These are phyloP conservation scores for Eucalyptus rudis DNA, from an alignment of 345 rosid species.

Conservation along the genomic window DNA sequence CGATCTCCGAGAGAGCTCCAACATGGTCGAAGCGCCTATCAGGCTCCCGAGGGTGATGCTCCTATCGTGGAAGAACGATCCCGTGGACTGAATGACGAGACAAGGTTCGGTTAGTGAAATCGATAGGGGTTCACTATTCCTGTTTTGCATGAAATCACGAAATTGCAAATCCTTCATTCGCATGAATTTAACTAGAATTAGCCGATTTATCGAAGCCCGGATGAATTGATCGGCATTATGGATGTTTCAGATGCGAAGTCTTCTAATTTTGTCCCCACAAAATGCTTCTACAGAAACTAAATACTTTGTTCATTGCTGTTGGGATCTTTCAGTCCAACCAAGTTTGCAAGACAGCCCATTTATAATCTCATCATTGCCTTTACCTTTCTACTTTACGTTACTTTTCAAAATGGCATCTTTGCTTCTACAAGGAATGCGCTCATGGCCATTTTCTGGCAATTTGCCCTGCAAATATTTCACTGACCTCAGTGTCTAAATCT, in stretches of 20 bases:
- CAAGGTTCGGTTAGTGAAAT: not conserved
- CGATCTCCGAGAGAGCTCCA: constrained; percentile 44
- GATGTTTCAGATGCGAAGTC: not conserved
- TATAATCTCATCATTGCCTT: not conserved
- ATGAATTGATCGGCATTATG: not conserved
- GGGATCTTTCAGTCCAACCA: not conserved
- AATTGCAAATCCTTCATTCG: not conserved
- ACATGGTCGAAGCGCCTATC: constrained; percentile 37
- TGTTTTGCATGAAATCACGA: not conserved
- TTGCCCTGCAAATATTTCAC: not conserved
- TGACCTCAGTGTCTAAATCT: constrained; percentile 53
- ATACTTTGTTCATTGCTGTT: not conserved
- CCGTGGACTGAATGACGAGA: constrained; percentile 32
- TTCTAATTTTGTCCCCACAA: not conserved
- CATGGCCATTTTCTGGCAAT: not conserved
- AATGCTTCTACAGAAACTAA: not conserved
- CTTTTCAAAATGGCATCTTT: not conserved
- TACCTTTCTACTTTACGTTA: not conserved
- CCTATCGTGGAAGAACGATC: constrained; percentile 61
- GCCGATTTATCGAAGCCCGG: not conserved
- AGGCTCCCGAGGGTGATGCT: constrained; percentile 60
- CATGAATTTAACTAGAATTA: not conserved
- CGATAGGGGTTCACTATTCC: not conserved
- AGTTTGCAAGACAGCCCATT: not conserved
- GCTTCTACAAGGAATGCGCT: not conserved